phyloP scores from a whole-genome alignment of 768 basidiomycete species.

The Amanita phalloides region DNA sequence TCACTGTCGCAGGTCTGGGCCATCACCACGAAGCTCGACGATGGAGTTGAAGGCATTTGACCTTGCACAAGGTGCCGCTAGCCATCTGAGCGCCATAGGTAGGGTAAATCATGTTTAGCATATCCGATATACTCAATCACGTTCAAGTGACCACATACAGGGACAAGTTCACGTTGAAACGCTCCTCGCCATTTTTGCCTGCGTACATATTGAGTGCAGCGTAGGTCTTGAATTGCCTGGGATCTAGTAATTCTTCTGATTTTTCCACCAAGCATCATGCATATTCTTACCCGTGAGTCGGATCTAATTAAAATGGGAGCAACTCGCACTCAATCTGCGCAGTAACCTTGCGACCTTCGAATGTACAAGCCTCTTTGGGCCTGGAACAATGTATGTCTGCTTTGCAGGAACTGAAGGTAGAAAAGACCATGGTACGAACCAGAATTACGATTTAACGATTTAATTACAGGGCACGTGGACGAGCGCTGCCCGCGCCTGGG shows the following conservation, averaged over 20 bases:
- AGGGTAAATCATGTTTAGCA: conserved; percentile 7
- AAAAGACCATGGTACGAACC: conserved; percentile 8
- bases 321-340: conserved; percentile 9
- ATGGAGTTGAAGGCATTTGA: conserved; percentile 61
- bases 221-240: conserved; percentile 28
- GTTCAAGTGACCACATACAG: conserved; percentile 46
- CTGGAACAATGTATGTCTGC: conserved; percentile 54
- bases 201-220: conserved; percentile 63
- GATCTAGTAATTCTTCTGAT: conserved; percentile 3
- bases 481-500: conserved; percentile 54
- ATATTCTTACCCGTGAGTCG: conserved; percentile 56
- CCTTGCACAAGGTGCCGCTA: conserved; percentile 63
- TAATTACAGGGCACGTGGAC: conserved; percentile 53
- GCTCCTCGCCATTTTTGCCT: conserved; percentile 54
- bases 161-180: conserved; percentile 49
- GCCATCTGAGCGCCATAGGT: conserved; percentile 61
- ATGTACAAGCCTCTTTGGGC: conserved; percentile 57
- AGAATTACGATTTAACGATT: conserved; percentile 7
- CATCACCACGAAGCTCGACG: conserved; percentile 34
- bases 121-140: neutral
- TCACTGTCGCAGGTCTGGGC: conserved; percentile 26
- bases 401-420: conserved; percentile 59
- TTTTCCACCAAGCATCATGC: conserved; percentile 52
- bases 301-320: neutral
- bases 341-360: conserved; percentile 68